phyloP scores from a whole-genome alignment of 306 rosid species.

The Hippophae gyantsensis region DNA sequence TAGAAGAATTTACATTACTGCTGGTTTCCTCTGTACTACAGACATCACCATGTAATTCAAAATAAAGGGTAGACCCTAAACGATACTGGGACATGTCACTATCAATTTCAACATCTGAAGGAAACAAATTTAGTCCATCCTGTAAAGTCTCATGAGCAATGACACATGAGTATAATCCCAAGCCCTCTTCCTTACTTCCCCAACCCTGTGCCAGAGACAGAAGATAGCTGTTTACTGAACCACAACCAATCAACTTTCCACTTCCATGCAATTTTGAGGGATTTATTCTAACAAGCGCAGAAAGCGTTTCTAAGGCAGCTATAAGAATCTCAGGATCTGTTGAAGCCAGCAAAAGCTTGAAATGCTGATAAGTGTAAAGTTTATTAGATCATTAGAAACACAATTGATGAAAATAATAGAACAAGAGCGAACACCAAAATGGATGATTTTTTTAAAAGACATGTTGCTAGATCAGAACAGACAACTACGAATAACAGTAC shows the following conservation, averaged over 20 bases:
- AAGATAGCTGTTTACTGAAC: constrained; percentile 76
- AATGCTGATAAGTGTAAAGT: constrained; percentile 51
- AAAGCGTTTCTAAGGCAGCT: constrained; percentile 83
- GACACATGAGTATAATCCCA: constrained; percentile 86
- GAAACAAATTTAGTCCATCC: constrained; percentile 65
- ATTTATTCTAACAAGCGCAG: constrained; percentile 78
- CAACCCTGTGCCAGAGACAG: constrained; percentile 93
- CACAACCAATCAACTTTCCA: constrained; percentile 89
- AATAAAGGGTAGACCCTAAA: constrained; percentile 86
- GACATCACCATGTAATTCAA: constrained; percentile 64
- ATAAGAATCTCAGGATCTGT: constrained; percentile 84
- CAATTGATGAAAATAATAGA: background rate
- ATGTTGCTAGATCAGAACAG: no score
- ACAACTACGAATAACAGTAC: background rate
- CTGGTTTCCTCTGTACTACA: constrained; percentile 42
- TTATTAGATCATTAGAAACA: background rate
- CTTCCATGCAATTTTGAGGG: constrained; percentile 92
- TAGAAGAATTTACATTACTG: constrained; percentile 32
- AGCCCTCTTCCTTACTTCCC: constrained; percentile 98
- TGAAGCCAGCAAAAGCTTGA: constrained; percentile 84
- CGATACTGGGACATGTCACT: constrained; percentile 57
- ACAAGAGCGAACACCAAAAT: background rate
- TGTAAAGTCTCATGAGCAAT: constrained; percentile 66
- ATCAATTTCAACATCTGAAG: constrained; percentile 63
- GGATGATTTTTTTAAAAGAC: no score